Base-by-base conservation (phyloP, 441 rosid species). In the Erodium texanum region DNA sequence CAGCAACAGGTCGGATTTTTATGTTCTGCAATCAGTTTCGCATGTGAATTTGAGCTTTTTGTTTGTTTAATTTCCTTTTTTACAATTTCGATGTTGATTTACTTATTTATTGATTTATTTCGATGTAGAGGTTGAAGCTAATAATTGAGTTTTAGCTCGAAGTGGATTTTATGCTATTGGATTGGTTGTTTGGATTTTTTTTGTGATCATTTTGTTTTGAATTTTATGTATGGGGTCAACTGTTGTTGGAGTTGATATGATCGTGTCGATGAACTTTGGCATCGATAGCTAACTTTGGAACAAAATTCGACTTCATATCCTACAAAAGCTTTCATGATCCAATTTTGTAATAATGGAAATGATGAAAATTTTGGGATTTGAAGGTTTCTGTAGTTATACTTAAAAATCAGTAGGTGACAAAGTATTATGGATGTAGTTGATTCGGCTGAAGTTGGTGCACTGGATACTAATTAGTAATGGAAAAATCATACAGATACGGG, bases 1-100 rank as follows among this genome's bases (percentile, higher is more conserved):
- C 95, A 91, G 54, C 92, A 89, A 24, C 96, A 89, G 96, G 99
- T 93, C 66, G 3, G 11, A 8, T 18, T 7, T 62, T 15, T 48
- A 0, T 48, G 56, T 48, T 48, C 16, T n/a, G 56, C 6, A 14
- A 48, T 48, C 7, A 1, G 56, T 15, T 15, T 48, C 6, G 56
- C 18, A 48, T 48, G 6, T 48, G 56, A 16, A 48, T n/a, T 48
- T 48, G 18, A 48, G 56, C 19, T 48, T 48, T n/a, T 58, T 62
- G 52, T 23, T 36, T 64, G 5, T 4, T 1, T 4, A 27, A 27
- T 27, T 27, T 27, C 29, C 29, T 4, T 27, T 20, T 4, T 2
- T 48, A 48, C 2, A 6, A 48, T 48, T 48, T 48, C 56, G 20
- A 48, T 48, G 56, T 48, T 48, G 56, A 48, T 48, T 36, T 36